A percentile compares a stretch with the other conserved stretches of the same genome.
phyloP scores from a whole-genome alignment of 257 asterid genomes.

The Jacaranda mimosifolia region DNA sequence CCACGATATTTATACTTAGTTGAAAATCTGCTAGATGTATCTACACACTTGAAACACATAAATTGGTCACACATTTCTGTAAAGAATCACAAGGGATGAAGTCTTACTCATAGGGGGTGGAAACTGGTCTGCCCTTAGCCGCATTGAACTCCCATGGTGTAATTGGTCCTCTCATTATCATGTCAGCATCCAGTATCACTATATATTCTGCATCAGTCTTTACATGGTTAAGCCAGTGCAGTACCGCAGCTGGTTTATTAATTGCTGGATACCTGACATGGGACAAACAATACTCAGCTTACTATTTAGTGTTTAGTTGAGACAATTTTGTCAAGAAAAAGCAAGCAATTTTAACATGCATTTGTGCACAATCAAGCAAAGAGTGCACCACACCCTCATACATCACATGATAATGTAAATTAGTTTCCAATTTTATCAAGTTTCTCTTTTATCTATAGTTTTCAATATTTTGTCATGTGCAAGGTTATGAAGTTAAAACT shows the following conservation, averaged over 20 bases:
- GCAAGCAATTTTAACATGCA: neutral
- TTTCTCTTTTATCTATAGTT: neutral
- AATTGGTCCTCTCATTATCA: slow-evolving; percentile 94
- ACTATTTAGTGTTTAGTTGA: neutral
- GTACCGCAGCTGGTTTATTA: slow-evolving; percentile 93
- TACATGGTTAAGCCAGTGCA: slow-evolving; percentile 96
- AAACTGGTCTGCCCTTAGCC: slow-evolving; percentile 78
- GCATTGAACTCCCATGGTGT: slow-evolving; percentile 98
- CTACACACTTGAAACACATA: neutral
- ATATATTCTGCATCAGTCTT: slow-evolving; percentile 90
- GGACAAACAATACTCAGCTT: slow-evolving; percentile 34
- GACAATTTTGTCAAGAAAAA: slow-evolving; percentile 22
- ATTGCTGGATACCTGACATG: slow-evolving; percentile 93
- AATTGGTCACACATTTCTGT: neutral
- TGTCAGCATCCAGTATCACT: slow-evolving; percentile 90
- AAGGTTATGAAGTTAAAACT: slow-evolving; percentile 6
- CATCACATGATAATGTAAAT: too few species aligned
- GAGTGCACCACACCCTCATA: too few species aligned
- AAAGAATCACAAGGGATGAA: neutral
- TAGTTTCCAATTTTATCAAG: neutral
- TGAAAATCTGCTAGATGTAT: neutral
- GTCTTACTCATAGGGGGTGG: slow-evolving; percentile 95
- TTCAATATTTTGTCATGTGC: neutral
- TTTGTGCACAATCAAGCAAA: too few species aligned
- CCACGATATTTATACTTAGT: neutral